A percentile compares a stretch with the other conserved stretches of the same genome.
phyloP scores from a whole-genome alignment of 495 filamentous ascomycete species.

The Neurospora sp. region DNA sequence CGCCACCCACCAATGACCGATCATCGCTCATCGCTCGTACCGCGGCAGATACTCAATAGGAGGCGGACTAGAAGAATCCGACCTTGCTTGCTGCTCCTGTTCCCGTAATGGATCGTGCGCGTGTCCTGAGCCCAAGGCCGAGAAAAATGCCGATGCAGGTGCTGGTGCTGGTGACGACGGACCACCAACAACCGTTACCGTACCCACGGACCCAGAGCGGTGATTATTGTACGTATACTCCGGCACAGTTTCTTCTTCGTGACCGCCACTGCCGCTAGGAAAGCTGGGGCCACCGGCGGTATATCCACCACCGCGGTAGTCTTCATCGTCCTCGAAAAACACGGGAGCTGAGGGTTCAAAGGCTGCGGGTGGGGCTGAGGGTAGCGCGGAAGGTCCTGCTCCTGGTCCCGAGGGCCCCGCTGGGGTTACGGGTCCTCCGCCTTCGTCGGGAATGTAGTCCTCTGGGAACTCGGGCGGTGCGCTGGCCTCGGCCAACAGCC shows the following conservation, averaged over 20 bases:
- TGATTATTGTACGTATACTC: neutral
- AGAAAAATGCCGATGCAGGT: neutral
- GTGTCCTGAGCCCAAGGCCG: neutral
- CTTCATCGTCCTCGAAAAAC: slow-evolving; percentile 54
- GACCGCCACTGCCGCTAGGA: neutral
- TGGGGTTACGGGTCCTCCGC: slow-evolving; percentile 8
- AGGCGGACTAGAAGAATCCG: neutral
- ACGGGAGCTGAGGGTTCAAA: slow-evolving; percentile 55
- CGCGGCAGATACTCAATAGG: neutral
- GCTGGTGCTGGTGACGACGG: neutral
- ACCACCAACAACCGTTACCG: neutral
- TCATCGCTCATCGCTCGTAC: neutral
- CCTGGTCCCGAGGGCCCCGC: slow-evolving; percentile 2
- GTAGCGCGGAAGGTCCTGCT: slow-evolving; percentile 7
- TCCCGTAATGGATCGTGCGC: neutral
- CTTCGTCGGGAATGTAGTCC: slow-evolving; percentile 30
- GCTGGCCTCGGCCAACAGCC: slow-evolving; percentile 63
- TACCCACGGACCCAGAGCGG: neutral
- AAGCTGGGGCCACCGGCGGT: neutral
- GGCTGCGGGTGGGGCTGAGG: slow-evolving; percentile 3
- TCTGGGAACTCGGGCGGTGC: slow-evolving; percentile 48
- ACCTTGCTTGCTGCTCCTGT: neutral
- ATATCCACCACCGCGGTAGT: slow-evolving; percentile 9
- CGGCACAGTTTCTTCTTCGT: neutral
- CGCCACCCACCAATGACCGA: neutral